Percentiles rank a stretch among this genome's conserved stretches.
phyloP scores from a whole-genome alignment of 2,329 filamentous ascomycete genomes.

The Trichophaea hybrida region DNA sequence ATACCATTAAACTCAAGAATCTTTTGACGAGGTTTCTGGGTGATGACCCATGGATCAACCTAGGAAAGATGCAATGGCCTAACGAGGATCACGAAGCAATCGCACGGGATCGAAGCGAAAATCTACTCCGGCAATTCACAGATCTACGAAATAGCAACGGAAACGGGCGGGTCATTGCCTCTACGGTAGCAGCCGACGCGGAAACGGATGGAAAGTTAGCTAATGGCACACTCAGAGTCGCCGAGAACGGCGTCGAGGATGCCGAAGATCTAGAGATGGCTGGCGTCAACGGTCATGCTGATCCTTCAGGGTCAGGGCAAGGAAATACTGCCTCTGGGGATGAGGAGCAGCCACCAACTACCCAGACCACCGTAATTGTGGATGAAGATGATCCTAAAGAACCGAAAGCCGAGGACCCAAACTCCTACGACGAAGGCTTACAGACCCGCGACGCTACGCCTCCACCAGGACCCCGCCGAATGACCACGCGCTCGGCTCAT shows the following conservation, averaged over 20 bases:
- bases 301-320: neutral
- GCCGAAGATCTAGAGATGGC: neutral
- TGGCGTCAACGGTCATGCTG: neutral
- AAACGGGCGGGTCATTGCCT: slow-evolving; percentile 29
- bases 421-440: neutral
- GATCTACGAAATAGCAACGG: slow-evolving; percentile 23
- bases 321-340: neutral
- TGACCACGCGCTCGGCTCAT: slow-evolving; percentile 16
- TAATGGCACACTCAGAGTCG: slow-evolving; percentile 2
- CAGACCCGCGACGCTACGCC: neutral
- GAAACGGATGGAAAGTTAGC: slow-evolving; percentile 1
- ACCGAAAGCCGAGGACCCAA: slow-evolving; percentile 10
- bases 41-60: slow-evolving; percentile 47
- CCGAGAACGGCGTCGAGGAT: neutral
- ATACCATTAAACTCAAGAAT: slow-evolving; percentile 60
- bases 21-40: slow-evolving; percentile 59
- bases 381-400: slow-evolving; percentile 12
- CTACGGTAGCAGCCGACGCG: slow-evolving; percentile 5
- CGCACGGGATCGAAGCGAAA: slow-evolving; percentile 15
- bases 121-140: slow-evolving; percentile 8
- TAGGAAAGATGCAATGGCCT: slow-evolving; percentile 32
- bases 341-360: neutral
- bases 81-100: slow-evolving; percentile 16
- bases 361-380: neutral
- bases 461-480: slow-evolving; percentile 13